Base-by-base conservation (phyloP, 176 grass and related monocot genomes). In the Thinopyrum elongatum region DNA sequence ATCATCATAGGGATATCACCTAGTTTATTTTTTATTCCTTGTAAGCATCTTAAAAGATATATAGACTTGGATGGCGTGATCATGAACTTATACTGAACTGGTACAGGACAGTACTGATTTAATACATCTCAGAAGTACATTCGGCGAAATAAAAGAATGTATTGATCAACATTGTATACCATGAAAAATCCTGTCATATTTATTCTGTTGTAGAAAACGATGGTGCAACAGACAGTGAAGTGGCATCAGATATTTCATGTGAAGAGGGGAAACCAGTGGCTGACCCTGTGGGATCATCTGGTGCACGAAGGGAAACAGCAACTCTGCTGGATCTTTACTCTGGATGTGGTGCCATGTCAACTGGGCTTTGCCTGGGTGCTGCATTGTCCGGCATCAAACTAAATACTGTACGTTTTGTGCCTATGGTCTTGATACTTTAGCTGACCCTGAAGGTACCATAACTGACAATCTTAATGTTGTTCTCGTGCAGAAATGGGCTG, bases 301-400 rank as follows among this genome's bases (percentile, higher is more conserved):
- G 22, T 47, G 68, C 8, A 34, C 82, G 82, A 64, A 85, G 61
- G 10, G 86, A 88, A 60, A 57, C 71, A 8, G 3, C 77, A 39
- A 81, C 79, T 3, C 77, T 97, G 41, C 57, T 97, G 27, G 92
- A 97, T 36, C 88, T 97, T 49, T 97, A 94, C 70, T 94, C 87
- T n/a, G 89, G 92, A 13, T 97, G 92, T 53, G 94, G 90, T 3
- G 94, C 80, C 38, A 94, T 97, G 92, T 97, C 88, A 4, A 94
- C 92, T 10, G 85, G 88, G 10, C 42, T 94, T 60, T 97, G 90
- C 67, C 66, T 92, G 38, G 92, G 92, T 80, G 82, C 86, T 4
- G 80, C 67, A 41, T 61, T 90, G 12, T 88, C 94, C 31, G 86
- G 88, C 70, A 22, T 85, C 58, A 88, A 86, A 70, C 21, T 97